Percentiles rank a stretch among this genome's conserved stretches.
Evolutionary conservation across 352 stramenopile species (phyloP).

Genomic region (Phytophthora multivora): DNA sequence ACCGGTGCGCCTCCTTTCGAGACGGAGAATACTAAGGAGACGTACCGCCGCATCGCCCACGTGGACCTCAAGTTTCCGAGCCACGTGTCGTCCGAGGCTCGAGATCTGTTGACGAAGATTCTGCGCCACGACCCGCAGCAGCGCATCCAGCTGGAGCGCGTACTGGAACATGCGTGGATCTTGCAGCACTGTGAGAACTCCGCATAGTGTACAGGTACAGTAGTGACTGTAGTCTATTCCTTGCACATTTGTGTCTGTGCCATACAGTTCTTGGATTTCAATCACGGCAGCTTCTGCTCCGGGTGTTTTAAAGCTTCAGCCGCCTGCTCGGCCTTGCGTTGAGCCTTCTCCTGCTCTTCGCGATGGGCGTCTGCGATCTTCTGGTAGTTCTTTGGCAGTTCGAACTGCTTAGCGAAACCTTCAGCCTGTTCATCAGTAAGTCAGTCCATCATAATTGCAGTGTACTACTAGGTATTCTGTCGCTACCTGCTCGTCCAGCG

Average conservation of each 20-base stretch:
- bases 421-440: slow-evolving; percentile 39
- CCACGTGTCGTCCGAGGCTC: slow-evolving; percentile 91
- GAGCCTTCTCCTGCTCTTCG: slow-evolving; percentile 25
- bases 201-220: slow-evolving; percentile 34
- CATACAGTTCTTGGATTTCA: slow-evolving; percentile 14
- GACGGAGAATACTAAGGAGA: slow-evolving; percentile 91
- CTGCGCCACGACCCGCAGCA: slow-evolving; percentile 96
- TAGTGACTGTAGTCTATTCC: slow-evolving; percentile 41
- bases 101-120: slow-evolving; percentile 94
- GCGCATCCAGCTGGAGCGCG: slow-evolving; percentile 91
- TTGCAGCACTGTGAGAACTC: slow-evolving; percentile 58
- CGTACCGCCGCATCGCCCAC: slow-evolving; percentile 96
- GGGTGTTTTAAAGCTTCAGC: slow-evolving; percentile 13
- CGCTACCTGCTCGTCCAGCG: slow-evolving; percentile 62
- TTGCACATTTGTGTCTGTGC: slow-evolving; percentile 30
- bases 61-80: slow-evolving; percentile 97
- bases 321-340: slow-evolving; percentile 12
- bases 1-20: slow-evolving; percentile 98
- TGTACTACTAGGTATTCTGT: neutral
- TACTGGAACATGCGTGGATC: slow-evolving; percentile 97
- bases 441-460: slow-evolving; percentile 2
- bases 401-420: slow-evolving; percentile 79
- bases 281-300: slow-evolving; percentile 9
- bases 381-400: slow-evolving; percentile 68
- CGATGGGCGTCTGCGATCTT: slow-evolving; percentile 66